These are phyloP conservation scores for Heracleum sosnowskyi DNA, from an alignment of 129 eudicot species.

Conservation along the genomic window DNA sequence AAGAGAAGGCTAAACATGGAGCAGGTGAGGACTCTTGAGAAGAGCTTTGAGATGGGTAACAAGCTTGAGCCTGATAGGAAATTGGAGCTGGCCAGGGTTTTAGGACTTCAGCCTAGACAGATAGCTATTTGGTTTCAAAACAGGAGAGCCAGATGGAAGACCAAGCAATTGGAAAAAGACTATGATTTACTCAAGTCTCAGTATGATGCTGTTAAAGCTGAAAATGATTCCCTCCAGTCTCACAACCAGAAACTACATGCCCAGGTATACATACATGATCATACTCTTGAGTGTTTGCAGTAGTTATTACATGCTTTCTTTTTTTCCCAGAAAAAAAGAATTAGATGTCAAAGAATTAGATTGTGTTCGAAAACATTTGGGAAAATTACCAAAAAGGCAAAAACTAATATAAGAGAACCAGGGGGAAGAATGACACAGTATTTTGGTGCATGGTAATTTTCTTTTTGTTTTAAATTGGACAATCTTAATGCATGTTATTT, in stretches of 20 bases:
- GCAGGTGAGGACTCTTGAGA: slow-evolving; percentile 93
- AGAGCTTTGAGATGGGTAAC: slow-evolving; percentile 86
- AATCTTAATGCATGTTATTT: background rate
- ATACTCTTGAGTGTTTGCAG: background rate
- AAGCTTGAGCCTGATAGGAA: slow-evolving; percentile 98
- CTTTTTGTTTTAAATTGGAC: background rate
- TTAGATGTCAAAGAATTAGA: background rate
- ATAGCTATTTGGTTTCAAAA: slow-evolving; percentile 98
- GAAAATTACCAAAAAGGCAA: background rate
- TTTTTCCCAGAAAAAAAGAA: too few relatives aligned
- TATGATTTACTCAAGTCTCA: slow-evolving; percentile 82
- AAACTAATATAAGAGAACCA: background rate
- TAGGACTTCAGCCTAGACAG: slow-evolving; percentile 96
- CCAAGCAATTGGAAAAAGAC: slow-evolving; percentile 93
- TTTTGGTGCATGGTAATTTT: background rate
- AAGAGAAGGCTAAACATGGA: slow-evolving; percentile 94
- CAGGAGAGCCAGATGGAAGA: slow-evolving; percentile 97
- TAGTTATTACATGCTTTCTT: background rate
- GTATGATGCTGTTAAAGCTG: slow-evolving; percentile 84
- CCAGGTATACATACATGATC: slow-evolving; percentile 40
- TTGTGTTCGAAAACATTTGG: background rate
- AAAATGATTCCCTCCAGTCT: slow-evolving; percentile 81
- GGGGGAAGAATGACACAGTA: background rate
- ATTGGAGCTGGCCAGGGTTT: slow-evolving; percentile 94
- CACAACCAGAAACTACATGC: slow-evolving; percentile 89